Percentiles rank a stretch among this genome's conserved stretches.
phyloP scores from a whole-genome alignment of 192 early-diverging fungal genomes.

The Backusella sp. region DNA sequence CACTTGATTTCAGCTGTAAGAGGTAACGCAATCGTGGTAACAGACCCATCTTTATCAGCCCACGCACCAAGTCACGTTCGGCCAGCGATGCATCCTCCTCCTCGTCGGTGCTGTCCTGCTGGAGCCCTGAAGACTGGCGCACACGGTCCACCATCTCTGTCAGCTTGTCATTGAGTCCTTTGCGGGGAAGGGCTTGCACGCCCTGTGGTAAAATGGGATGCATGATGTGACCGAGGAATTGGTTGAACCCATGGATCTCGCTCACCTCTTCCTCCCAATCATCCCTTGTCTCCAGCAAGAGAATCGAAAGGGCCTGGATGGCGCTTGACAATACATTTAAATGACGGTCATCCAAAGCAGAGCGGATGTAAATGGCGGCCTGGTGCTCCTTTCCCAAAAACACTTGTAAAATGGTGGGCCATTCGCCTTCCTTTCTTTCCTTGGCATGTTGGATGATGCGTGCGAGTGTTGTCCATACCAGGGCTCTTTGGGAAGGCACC shows the following conservation, averaged over 20 bases:
- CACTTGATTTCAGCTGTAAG: constrained; percentile 38
- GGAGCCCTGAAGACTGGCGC: not conserved
- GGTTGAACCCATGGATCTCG: constrained; percentile 32
- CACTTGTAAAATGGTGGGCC: not conserved
- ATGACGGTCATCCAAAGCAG: constrained; percentile 65
- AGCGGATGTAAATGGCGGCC: constrained; percentile 52
- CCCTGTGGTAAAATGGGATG: not conserved
- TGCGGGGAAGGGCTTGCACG: not conserved
- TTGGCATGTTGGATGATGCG: constrained; percentile 55
- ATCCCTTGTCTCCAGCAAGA: constrained; percentile 32
- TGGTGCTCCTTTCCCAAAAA: constrained; percentile 3
- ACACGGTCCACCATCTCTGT: constrained; percentile 13
- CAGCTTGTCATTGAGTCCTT: constrained; percentile 13
- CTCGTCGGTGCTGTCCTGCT: constrained; percentile 34
- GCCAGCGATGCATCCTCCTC: constrained; percentile 44
- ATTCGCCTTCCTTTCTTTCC: not conserved
- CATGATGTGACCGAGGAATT: constrained; percentile 15
- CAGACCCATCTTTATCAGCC: constrained; percentile 62
- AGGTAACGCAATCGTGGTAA: constrained; percentile 57
- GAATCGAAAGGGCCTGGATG: constrained; percentile 45
- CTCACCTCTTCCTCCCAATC: constrained; percentile 26
- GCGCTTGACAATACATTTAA: constrained; percentile 56
- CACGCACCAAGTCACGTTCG: constrained; percentile 52
- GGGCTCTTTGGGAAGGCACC: constrained; percentile 73
- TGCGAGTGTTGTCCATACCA: constrained; percentile 62